phyloP scores from a whole-genome alignment of 306 rosid genomes.

The Glycyrrhiza uralensis region DNA sequence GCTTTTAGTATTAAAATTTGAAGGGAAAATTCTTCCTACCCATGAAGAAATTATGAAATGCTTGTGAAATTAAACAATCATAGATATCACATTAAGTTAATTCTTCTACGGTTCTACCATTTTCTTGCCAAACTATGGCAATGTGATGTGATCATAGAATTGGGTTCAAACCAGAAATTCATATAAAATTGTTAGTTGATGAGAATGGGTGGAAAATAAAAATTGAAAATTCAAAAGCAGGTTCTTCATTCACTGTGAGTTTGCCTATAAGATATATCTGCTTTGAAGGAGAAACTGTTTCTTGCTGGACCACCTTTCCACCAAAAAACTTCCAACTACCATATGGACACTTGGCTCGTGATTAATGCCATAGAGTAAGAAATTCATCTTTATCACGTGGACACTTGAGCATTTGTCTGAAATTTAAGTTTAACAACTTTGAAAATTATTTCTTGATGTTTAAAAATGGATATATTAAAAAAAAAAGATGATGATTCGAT shows the following conservation, averaged over 20 bases:
- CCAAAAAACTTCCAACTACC: neutral
- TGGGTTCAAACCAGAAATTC: neutral
- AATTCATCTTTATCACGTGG: neutral
- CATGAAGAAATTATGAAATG: neutral
- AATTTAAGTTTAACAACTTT: neutral
- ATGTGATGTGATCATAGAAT: neutral
- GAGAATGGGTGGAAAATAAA: neutral
- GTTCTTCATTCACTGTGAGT: slow-evolving; percentile 18
- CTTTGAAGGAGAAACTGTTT: neutral
- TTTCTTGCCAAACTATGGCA: slow-evolving; percentile 12
- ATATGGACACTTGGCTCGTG: neutral
- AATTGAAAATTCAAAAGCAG: neutral
- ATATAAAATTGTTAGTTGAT: neutral
- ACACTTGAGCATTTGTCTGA: neutral
- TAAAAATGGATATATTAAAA: neutral
- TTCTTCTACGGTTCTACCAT: neutral
- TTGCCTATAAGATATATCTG: slow-evolving; percentile 18
- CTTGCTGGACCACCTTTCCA: neutral
- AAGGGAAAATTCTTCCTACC: neutral
- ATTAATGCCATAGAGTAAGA: neutral
- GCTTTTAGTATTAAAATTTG: neutral
- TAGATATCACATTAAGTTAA: neutral
- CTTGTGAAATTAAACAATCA: slow-evolving; percentile 13
- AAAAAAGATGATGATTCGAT: neutral
- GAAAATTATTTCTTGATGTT: neutral